Conservation (phyloP, 208 protist species). For the Endotrypanum monterogeii region DNA sequence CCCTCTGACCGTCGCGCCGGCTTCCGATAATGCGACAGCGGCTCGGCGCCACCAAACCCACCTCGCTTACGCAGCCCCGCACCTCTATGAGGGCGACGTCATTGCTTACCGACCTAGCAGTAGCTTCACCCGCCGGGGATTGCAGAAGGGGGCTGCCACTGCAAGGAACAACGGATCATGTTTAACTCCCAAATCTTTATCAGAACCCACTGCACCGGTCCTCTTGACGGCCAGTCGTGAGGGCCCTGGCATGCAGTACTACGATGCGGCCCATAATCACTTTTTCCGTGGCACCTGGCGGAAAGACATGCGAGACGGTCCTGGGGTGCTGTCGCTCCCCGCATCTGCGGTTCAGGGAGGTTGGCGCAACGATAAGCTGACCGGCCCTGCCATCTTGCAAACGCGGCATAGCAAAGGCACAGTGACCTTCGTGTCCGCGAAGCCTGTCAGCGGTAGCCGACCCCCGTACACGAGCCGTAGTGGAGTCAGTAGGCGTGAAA, state of each 20-base stretch:
- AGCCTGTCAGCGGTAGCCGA: not conserved
- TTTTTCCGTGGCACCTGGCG: constrained; percentile 61
- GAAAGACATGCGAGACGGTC: constrained; percentile 49
- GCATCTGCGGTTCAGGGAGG: constrained; percentile 44
- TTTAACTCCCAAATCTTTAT: not conserved
- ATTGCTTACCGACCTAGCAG: constrained; percentile 17
- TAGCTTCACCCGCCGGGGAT: constrained; percentile 8
- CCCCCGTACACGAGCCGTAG: not conserved
- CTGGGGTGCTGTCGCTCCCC: constrained; percentile 54
- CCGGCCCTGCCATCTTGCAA: constrained; percentile 26
- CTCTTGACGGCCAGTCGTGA: constrained; percentile 24
- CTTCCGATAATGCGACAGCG: not conserved
- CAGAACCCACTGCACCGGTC: not conserved
- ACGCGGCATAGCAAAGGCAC: constrained; percentile 20
- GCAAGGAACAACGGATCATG: not conserved
- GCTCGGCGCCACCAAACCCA: not conserved
- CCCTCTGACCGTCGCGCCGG: not conserved
- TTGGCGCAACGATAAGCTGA: constrained; percentile 47
- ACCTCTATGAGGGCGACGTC: constrained; percentile 31
- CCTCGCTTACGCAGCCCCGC: constrained; percentile 24
- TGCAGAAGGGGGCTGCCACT: not conserved
- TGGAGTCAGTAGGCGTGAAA: not conserved
- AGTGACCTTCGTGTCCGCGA: constrained; percentile 4
- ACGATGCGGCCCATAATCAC: constrained; percentile 28
- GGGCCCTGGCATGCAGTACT: constrained; percentile 36